A percentile compares a stretch with the other conserved stretches of the same genome.
Conservation (phyloP, 2,329 filamentous ascomycete genomes). For the Colletotrichum tamarilloi region DNA sequence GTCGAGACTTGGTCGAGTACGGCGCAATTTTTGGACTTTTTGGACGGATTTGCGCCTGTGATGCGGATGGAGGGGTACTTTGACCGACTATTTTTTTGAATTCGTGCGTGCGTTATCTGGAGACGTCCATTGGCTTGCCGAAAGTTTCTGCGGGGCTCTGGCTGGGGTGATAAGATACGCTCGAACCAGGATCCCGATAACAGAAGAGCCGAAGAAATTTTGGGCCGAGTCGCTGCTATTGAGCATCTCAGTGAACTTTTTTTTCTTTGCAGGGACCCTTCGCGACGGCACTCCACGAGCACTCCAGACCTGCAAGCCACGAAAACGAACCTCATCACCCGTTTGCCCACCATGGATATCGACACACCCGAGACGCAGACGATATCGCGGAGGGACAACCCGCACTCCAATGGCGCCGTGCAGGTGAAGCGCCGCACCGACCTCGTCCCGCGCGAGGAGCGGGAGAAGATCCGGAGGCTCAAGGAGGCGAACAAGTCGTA, state of each 20-base stretch:
- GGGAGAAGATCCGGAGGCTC: slow-evolving; percentile 61
- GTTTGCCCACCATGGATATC: slow-evolving; percentile 47
- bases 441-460: slow-evolving; percentile 62
- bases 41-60: slow-evolving; percentile 14
- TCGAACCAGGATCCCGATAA: slow-evolving; percentile 26
- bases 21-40: slow-evolving; percentile 16
- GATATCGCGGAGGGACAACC: slow-evolving; percentile 44
- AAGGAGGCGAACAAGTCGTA: slow-evolving; percentile 80
- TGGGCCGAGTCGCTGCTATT: neutral
- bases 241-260: slow-evolving; percentile 5
- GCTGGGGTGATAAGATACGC: slow-evolving; percentile 42
- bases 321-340: neutral
- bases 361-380: slow-evolving; percentile 48
- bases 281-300: slow-evolving; percentile 3
- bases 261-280: slow-evolving; percentile 7
- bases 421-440: slow-evolving; percentile 62
- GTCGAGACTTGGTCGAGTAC: neutral
- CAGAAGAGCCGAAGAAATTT: slow-evolving; percentile 21
- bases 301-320: neutral
- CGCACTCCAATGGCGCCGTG: slow-evolving; percentile 64
- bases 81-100: slow-evolving; percentile 7
- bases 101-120: slow-evolving; percentile 12
- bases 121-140: neutral
- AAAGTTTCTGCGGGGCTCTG: neutral
- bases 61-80: slow-evolving; percentile 17